A percentile compares a stretch with the other conserved stretches of the same genome.
These are phyloP conservation scores for Ogataea wickerhamii DNA, from an alignment of 805 yeast genomes.

Conservation along the genomic window DNA sequence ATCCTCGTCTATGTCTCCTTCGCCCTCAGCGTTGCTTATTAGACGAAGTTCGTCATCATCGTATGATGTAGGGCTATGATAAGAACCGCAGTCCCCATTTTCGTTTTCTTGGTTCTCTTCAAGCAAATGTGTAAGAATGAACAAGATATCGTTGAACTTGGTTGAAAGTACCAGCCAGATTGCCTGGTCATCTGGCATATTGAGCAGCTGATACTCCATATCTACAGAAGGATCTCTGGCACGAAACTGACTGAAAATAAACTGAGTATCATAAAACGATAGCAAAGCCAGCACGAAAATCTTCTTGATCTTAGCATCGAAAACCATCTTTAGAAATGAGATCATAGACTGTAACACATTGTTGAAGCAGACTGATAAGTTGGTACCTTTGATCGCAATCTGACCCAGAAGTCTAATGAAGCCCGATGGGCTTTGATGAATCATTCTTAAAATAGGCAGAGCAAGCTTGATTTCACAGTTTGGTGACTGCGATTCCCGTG, in stretches of 20 bases:
- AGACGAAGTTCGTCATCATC: constrained; percentile 33
- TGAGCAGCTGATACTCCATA: constrained; percentile 25
- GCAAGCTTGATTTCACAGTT: constrained; percentile 39
- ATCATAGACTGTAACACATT: constrained; percentile 25
- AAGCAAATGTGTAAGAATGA: constrained; percentile 38
- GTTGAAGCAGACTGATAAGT: constrained; percentile 16
- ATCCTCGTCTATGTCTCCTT: constrained; percentile 21
- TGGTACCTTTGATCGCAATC: constrained; percentile 26
- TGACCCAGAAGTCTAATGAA: constrained; percentile 35
- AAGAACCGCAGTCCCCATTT: constrained; percentile 53
- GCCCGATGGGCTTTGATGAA: constrained; percentile 32
- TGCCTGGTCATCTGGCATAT: constrained; percentile 20
- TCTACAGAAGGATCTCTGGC: constrained; percentile 18
- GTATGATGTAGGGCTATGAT: constrained; percentile 41
- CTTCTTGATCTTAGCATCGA: constrained; percentile 75
- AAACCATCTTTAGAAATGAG: constrained; percentile 44
- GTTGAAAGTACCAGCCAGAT: constrained; percentile 21
- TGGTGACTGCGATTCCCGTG: constrained; percentile 42
- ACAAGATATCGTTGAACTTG: constrained; percentile 28
- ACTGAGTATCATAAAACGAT: constrained; percentile 24
- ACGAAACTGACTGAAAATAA: constrained; percentile 11
- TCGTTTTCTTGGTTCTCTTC: constrained; percentile 71
- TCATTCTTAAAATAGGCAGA: constrained; percentile 38
- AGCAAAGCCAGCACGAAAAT: constrained; percentile 30
- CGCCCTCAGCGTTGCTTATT: constrained; percentile 19